Evolutionary conservation across 352 stramenopile genomes (phyloP), one percentile per base, ranked within the genome.

Genomic region (Pythium folliculosum): DNA sequence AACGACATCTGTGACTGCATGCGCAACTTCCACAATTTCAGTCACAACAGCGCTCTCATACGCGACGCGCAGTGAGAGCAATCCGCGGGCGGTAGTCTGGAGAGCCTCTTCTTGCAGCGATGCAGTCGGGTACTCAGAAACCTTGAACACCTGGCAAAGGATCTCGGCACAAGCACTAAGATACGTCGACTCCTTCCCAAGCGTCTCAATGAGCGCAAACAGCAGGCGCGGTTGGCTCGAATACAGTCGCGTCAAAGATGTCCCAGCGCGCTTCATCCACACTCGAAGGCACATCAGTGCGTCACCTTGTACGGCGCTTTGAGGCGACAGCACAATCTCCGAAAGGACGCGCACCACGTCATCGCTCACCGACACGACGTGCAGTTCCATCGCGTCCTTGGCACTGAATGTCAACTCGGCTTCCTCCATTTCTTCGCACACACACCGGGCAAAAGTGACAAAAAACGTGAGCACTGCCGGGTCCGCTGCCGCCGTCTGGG

Each of bases 391-490:
- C 6, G 81, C 78, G 47, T 92, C 84, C 19, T 83, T 88, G 35
- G 76, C 77, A 10, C 67, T 65, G 60, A 89, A 92, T 1, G 75
- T 61, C 30, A 92, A 54, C 58, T 90, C 77, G 17, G 78, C 81
- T 22, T 89, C 78, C 44, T 87, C 72, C 60, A 90, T 80, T 68
- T 90, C 81, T 43, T 92, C 84, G 60, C 81, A 88, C 13, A 92
- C 70, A 65, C 76, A 89, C 17, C 81, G 77, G 44, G 81, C 68
- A 56, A 89, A 80, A 2, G 71, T 74, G 37, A 92, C 61, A 59
- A 89, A 76, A 47, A 89, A 86, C 2, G 72, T 60, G 21, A 89
- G 65, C 23, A 62, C 71, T 21, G 70, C 65, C 44, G 79, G 53
- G n/a, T 77, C 72, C 0, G 65, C 61, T 7, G 63, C 65, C 10